Evolutionary conservation across 73 alveolate species (phyloP).

Genomic region (Breviolum minutum): DNA sequence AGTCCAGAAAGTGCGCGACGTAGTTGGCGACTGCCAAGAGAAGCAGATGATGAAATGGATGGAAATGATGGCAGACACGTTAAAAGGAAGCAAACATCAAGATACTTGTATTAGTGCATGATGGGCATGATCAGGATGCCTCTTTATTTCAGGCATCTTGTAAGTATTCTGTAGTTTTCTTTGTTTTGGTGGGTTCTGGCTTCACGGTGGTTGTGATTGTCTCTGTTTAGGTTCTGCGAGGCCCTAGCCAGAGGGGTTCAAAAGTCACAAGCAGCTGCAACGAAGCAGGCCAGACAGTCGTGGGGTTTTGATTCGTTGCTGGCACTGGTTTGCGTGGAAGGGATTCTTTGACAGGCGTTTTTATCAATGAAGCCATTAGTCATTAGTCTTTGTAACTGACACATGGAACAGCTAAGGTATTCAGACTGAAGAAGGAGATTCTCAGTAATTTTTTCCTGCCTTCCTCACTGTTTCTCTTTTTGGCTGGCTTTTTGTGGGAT

Average conservation of each 20-base stretch:
- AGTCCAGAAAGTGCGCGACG: conserved; percentile 52
- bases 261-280: conserved; percentile 63
- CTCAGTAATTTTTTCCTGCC: no score
- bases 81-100: background rate
- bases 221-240: conserved; percentile 66
- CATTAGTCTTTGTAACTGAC: no score
- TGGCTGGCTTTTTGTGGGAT: no score
- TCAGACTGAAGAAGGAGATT: no score
- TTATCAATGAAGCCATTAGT: no score
- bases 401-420: no score
- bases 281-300: conserved; percentile 46
- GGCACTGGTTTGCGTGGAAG: background rate
- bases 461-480: no score
- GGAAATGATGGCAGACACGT: no score
- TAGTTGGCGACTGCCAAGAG: background rate
- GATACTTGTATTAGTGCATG: background rate
- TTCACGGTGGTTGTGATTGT: background rate
- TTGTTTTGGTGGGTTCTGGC: no score
- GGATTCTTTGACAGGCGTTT: background rate
- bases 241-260: conserved; percentile 89
- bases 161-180: background rate
- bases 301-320: background rate
- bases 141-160: background rate
- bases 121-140: background rate
- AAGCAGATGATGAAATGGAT: background rate